Base-by-base conservation (phyloP, 176 grass and related monocot genomes). In the Triticum aestivum region DNA sequence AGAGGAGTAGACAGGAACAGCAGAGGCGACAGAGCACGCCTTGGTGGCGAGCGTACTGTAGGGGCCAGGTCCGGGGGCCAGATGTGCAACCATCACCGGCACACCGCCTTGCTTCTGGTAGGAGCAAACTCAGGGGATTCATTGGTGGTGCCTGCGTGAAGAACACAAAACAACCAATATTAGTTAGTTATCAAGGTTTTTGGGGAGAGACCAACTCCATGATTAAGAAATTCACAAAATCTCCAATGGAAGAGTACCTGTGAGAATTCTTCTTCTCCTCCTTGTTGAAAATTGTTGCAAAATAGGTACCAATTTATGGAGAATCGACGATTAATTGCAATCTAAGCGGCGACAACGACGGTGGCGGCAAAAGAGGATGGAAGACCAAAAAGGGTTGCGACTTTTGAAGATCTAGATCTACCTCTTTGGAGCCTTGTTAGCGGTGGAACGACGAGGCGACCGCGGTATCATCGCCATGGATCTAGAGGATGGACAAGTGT, bases 1-100 rank as follows among this genome's bases (percentile, higher is more conserved):
- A 84, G 11, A 91, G 91, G 72, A 98, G 52, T 59, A 98, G 33
- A 32, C 97, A 96, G 1, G 88, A 77, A 51, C 42, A 75, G 79
- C 97, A 98, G 6, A 96, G 77, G 13, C 82, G 87, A n/a, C 61
- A 21, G 65, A 27, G 80, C 18, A 54, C 79, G 42, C 88, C 87
- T 8, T 66, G 13, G 52, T 89, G 75, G 77, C 90, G 82, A 21
- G 86, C 82, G 30, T 96, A 54, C 88, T 94, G 85, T 6, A 96
- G 93, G 12, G 90, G 90, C 94, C 97, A 96, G 27, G 87, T 73
- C 6, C 73, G 62, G 3, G 45, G 64, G 4, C 1, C 49, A 9
- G 89, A 86, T 26, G 20, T 11, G 76, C 96, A 98, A 32, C 49
- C 77, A 38, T 83, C 79, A 6, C 85, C 82, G 1, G 74, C 75